Evolutionary conservation across 768 basidiomycete species (phyloP).

Genomic region (Piloderma croceum): DNA sequence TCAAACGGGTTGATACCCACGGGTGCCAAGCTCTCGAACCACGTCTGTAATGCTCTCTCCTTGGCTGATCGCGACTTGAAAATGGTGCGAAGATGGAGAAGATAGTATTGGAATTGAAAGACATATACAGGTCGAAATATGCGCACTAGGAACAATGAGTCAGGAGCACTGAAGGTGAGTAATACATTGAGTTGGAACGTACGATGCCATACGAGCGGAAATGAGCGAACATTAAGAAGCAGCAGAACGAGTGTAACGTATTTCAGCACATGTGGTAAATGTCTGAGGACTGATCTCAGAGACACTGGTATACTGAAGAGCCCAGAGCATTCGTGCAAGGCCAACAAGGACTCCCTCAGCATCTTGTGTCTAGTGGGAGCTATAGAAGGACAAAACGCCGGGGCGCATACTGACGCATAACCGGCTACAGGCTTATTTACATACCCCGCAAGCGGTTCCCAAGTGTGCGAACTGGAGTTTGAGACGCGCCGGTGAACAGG

Average conservation of each 20-base stretch:
- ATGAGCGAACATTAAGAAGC: slow-evolving; percentile 54
- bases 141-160: slow-evolving; percentile 34
- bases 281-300: too few species aligned
- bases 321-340: too few species aligned
- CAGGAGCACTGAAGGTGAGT: slow-evolving; percentile 1
- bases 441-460: too few species aligned
- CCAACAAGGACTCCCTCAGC: too few species aligned
- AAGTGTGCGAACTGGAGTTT: too few species aligned
- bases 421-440: too few species aligned
- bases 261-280: too few species aligned
- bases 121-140: slow-evolving; percentile 45
- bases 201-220: slow-evolving; percentile 69
- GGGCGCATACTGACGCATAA: too few species aligned
- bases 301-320: too few species aligned
- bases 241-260: slow-evolving; percentile 46
- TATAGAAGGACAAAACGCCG: too few species aligned
- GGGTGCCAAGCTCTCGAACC: slow-evolving; percentile 44
- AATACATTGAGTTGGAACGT: slow-evolving; percentile 22
- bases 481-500: too few species aligned
- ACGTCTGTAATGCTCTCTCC: slow-evolving; percentile 32
- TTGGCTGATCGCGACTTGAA: slow-evolving; percentile 32
- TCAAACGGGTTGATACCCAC: slow-evolving; percentile 56
- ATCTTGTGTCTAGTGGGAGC: too few species aligned
- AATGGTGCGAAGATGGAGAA: slow-evolving; percentile 30
- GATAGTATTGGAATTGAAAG: slow-evolving; percentile 27